Base-by-base conservation (phyloP, 2,329 filamentous ascomycete genomes). In the Fusarium pseudocircinatum region DNA sequence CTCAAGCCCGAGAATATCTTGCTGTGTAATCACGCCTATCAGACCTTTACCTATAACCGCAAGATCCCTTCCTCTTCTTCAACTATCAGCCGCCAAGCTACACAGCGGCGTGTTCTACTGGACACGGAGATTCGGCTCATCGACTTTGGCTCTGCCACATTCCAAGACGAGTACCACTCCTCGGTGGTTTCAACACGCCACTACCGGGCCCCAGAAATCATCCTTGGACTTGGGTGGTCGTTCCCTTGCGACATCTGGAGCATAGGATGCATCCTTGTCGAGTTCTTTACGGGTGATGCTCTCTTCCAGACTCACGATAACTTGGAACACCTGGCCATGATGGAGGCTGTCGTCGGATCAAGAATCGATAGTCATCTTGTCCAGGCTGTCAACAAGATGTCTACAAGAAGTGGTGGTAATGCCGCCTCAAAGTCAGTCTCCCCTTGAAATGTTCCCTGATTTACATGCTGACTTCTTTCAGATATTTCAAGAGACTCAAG, bases 211-310 rank as follows among this genome's bases (percentile, higher is more conserved):
- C 91, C 91, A 1, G 91, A 93, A 75, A 93, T 93, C 69, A 93
- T 93, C 52, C 85, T 93, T 26, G 90, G 91, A 2, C 84, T 93
- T 3, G 91, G 91, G 26, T 93, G 91, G 91, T 92, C 90, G 8
- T 93, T 88, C 72, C 91, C 91, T 5, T 93, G 91, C 70, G 91
- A 93, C 76, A 92, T 93, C 36, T 93, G 91, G 91, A 93, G 91
- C 79, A 93, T 93, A 37, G 91, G 91, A 7, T 93, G 91, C 74
- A 93, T 93, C 70, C 84, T 93, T 20, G 91, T 93, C 22, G 91
- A 93, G 72, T 92, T 93, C 79, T 93, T 90, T 70, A 93, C 91
- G 0, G 91, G 91, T 10, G 91, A 93, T 76, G 91, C 91, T 24
- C 82, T 93, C 5, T 93, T 93, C 80, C 91, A 93, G 78, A 93